Conservation (phyloP, 2,329 filamentous ascomycete species). For the Teratosphaeria gauchensis region DNA sequence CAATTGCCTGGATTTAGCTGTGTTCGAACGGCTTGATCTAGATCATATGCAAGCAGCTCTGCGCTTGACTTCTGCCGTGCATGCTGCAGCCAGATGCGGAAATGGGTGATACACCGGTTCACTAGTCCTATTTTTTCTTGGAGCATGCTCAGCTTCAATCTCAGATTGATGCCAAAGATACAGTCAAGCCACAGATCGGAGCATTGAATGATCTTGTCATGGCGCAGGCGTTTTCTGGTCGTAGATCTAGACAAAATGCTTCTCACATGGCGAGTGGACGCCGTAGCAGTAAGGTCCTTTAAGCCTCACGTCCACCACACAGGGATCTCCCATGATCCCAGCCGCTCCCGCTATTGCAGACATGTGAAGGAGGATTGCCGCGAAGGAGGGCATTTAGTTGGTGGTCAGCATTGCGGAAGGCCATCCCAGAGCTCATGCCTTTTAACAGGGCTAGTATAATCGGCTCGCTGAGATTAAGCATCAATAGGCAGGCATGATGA, state of each 20-base stretch:
- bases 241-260: neutral
- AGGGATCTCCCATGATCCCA: neutral
- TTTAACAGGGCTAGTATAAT: no score
- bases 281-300: neutral
- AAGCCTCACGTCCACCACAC: neutral
- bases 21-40: neutral
- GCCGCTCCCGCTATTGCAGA: neutral
- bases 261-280: neutral
- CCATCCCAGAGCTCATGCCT: neutral
- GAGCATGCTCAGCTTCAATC: neutral
- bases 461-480: no score
- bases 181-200: neutral
- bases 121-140: neutral
- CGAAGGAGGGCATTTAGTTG: neutral
- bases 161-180: neutral
- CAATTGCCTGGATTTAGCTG: constrained; percentile 1
- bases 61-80: neutral
- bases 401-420: neutral
- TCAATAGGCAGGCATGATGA: no score
- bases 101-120: neutral
- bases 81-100: neutral
- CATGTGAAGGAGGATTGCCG: neutral
- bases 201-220: neutral
- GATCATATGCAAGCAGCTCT: neutral
- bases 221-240: neutral